These are phyloP conservation scores for Ogataea nitratoaversa DNA, from an alignment of 805 yeast species.

Conservation along the genomic window DNA sequence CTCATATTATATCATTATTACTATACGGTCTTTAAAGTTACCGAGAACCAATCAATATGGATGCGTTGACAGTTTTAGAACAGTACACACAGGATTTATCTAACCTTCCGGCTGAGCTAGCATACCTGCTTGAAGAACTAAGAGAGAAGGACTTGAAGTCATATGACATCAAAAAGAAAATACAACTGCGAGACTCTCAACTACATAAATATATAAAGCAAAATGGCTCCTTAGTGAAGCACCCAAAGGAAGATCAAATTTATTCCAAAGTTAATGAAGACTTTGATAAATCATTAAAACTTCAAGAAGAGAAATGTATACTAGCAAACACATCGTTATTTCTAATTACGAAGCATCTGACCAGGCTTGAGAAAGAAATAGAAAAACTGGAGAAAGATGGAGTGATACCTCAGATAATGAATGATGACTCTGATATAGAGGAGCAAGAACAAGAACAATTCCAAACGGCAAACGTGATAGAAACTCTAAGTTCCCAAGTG, in stretches of 20 bases:
- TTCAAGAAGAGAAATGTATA: conserved; percentile 76
- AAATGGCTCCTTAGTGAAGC: conserved; percentile 74
- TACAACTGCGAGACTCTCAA: conserved; percentile 69
- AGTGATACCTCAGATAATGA: conserved; percentile 54
- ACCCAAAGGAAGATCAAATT: conserved; percentile 73
- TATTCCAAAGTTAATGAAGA: conserved; percentile 67
- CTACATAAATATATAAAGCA: conserved; percentile 78
- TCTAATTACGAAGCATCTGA: conserved; percentile 69
- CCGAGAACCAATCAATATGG: conserved; percentile 49
- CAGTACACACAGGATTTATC: conserved; percentile 61
- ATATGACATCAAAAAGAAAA: conserved; percentile 61
- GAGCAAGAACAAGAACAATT: conserved; percentile 17
- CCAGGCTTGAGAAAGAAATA: conserved; percentile 69
- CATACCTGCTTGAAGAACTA: conserved; percentile 75
- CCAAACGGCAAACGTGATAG: conserved; percentile 10
- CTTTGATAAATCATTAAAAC: conserved; percentile 48
- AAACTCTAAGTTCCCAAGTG: conserved; percentile 17
- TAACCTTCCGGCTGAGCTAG: conserved; percentile 83
- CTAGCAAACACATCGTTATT: conserved; percentile 82
- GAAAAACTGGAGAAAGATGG: conserved; percentile 76
- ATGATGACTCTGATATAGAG: conserved; percentile 18
- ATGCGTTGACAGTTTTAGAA: conserved; percentile 80
- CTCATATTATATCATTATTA: too few species aligned
- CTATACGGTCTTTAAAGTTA: too few species aligned
- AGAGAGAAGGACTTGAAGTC: conserved; percentile 62